Percentiles rank a stretch among this genome's conserved stretches.
Evolutionary conservation across 2,329 filamentous ascomycete genomes (phyloP).

Genomic region (Paraphoma chrysanthemicola): DNA sequence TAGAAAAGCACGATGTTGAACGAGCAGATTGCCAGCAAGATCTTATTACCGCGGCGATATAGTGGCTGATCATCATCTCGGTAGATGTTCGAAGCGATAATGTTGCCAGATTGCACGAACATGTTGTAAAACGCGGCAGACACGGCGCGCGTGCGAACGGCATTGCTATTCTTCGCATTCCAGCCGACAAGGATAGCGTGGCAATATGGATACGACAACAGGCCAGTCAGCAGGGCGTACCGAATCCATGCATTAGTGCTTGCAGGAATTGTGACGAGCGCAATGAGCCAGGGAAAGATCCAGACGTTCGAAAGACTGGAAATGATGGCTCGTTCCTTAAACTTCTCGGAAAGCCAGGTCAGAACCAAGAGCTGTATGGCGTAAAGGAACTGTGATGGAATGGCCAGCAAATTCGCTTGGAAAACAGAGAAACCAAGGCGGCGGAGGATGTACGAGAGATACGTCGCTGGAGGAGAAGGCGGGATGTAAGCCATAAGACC

Average conservation of each 20-base stretch:
- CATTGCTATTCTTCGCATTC: slow-evolving; percentile 49
- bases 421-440: slow-evolving; percentile 68
- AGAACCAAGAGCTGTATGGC: slow-evolving; percentile 53
- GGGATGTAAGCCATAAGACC: slow-evolving; percentile 53
- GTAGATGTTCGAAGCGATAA: slow-evolving; percentile 58
- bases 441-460: slow-evolving; percentile 65
- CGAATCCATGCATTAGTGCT: slow-evolving; percentile 58
- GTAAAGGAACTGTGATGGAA: slow-evolving; percentile 53
- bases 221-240: slow-evolving; percentile 57
- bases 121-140: slow-evolving; percentile 52
- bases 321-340: slow-evolving; percentile 57
- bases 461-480: slow-evolving; percentile 24
- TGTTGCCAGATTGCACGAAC: slow-evolving; percentile 56
- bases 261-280: slow-evolving; percentile 56
- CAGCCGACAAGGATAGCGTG: slow-evolving; percentile 52
- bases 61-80: slow-evolving; percentile 54
- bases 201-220: slow-evolving; percentile 63
- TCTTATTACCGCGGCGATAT: slow-evolving; percentile 52
- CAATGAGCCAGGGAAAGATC: slow-evolving; percentile 66
- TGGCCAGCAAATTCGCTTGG: slow-evolving; percentile 67
- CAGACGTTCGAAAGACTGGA: slow-evolving; percentile 63
- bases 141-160: slow-evolving; percentile 49
- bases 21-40: slow-evolving; percentile 41
- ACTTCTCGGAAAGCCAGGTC: slow-evolving; percentile 55
- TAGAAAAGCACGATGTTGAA: slow-evolving; percentile 44